A percentile compares a stretch with the other conserved stretches of the same genome.
These are phyloP conservation scores for Thermochaetoides thermophila DNA, from an alignment of 495 filamentous ascomycete species.

Conservation along the genomic window DNA sequence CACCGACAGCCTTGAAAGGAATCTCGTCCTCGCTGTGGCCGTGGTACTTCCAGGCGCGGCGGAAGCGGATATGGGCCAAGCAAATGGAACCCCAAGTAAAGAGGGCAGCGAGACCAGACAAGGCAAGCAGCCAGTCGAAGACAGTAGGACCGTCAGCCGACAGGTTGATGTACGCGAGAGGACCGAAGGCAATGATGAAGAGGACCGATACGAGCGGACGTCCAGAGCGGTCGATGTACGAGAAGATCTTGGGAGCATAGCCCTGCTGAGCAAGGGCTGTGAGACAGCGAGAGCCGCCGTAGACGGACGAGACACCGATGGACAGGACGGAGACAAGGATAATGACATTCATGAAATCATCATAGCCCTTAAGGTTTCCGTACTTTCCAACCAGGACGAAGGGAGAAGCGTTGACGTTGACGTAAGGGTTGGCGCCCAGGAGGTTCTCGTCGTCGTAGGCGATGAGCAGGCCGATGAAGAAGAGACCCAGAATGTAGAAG, in stretches of 20 bases:
- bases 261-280: conserved; percentile 46
- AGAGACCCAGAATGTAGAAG: conserved; percentile 62
- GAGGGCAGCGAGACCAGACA: conserved; percentile 54
- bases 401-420: conserved; percentile 47
- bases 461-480: conserved; percentile 63
- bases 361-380: conserved; percentile 49
- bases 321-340: conserved; percentile 56
- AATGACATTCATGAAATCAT: conserved; percentile 60
- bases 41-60: conserved; percentile 46
- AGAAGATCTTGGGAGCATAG: conserved; percentile 41
- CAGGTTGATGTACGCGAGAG: conserved; percentile 41
- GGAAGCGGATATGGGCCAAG: conserved; percentile 52
- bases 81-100: conserved; percentile 67
- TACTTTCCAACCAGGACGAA: conserved; percentile 58
- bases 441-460: conserved; percentile 38
- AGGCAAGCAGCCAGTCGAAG: conserved; percentile 53
- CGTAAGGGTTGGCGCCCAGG: conserved; percentile 34
- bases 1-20: conserved; percentile 49
- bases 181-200: conserved; percentile 32
- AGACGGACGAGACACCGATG: conserved; percentile 53
- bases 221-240: conserved; percentile 43
- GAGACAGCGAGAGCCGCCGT: conserved; percentile 52
- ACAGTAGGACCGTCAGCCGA: conserved; percentile 30
- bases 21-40: conserved; percentile 55
- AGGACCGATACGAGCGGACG: conserved; percentile 39